Evolutionary conservation across 495 filamentous ascomycete genomes (phyloP).

Genomic region (Parathielavia appendiculata): DNA sequence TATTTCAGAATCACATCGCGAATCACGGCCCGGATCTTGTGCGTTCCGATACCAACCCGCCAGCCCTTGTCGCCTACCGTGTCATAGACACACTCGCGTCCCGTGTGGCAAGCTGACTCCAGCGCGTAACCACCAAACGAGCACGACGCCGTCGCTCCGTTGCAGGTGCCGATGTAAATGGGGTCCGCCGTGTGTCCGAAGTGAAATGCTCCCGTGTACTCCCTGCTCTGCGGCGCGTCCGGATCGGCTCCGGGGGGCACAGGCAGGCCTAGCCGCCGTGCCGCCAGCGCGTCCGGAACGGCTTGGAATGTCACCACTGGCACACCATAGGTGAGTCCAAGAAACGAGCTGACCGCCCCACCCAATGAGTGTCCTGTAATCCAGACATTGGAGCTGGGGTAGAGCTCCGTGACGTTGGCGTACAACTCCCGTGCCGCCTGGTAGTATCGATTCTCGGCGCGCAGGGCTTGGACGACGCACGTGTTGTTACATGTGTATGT

Average conservation of each 20-base stretch:
- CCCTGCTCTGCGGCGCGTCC: conserved; percentile 60
- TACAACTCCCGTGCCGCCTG: conserved; percentile 80
- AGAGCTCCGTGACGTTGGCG: conserved; percentile 82
- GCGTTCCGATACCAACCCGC: conserved; percentile 77
- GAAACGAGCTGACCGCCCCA: conserved; percentile 74
- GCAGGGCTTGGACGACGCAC: conserved; percentile 70
- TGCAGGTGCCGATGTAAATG: conserved; percentile 89
- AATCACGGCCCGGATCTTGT: conserved; percentile 81
- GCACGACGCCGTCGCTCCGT: conserved; percentile 78
- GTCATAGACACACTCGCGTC: conserved; percentile 82
- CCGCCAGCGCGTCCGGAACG: conserved; percentile 81
- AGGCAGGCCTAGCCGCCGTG: conserved; percentile 78
- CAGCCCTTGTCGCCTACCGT: conserved; percentile 85
- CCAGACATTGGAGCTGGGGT: conserved; percentile 84
- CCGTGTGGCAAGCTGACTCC: conserved; percentile 86
- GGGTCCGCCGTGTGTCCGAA: conserved; percentile 96
- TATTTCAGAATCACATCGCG: conserved; percentile 78
- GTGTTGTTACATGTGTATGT: conserved; percentile 88
- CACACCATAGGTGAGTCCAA: conserved; percentile 85
- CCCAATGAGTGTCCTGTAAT: conserved; percentile 85
- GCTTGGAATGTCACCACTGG: conserved; percentile 88
- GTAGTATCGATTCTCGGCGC: conserved; percentile 84
- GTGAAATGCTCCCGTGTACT: conserved; percentile 77
- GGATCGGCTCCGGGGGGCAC: conserved; percentile 72
- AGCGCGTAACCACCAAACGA: conserved; percentile 92